Conservation (phyloP, 2,329 filamentous ascomycete genomes). For the Chlorencoelia australis region DNA sequence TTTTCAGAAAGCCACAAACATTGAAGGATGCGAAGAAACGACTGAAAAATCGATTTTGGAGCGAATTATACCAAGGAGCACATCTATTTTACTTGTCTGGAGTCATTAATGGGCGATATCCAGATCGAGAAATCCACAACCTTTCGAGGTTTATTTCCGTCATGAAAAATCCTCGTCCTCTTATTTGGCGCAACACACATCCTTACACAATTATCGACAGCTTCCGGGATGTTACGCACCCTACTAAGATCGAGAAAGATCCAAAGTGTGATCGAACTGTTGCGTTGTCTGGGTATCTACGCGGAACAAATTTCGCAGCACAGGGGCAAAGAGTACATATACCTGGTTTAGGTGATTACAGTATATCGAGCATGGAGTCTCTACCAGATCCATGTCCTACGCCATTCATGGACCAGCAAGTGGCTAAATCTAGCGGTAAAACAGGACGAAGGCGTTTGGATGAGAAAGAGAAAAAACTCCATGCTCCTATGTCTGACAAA, state of each 20-base stretch:
- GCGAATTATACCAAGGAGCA: slow-evolving; percentile 89
- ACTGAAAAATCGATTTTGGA: slow-evolving; percentile 93
- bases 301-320: slow-evolving; percentile 88
- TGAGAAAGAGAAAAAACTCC: slow-evolving; percentile 93
- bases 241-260: slow-evolving; percentile 81
- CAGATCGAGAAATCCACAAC: slow-evolving; percentile 93
- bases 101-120: slow-evolving; percentile 93
- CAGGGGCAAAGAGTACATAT: slow-evolving; percentile 82
- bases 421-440: slow-evolving; percentile 78
- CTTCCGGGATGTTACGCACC: slow-evolving; percentile 90
- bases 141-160: slow-evolving; percentile 89
- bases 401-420: slow-evolving; percentile 76
- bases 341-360: slow-evolving; percentile 83
- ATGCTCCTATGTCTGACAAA: slow-evolving; percentile 97
- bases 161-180: slow-evolving; percentile 97
- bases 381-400: slow-evolving; percentile 94
- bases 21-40: slow-evolving; percentile 92
- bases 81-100: slow-evolving; percentile 96
- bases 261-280: slow-evolving; percentile 84
- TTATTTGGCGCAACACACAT: slow-evolving; percentile 94
- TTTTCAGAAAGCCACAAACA: slow-evolving; percentile 89
- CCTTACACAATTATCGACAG: slow-evolving; percentile 90
- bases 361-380: slow-evolving; percentile 71
- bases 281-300: slow-evolving; percentile 83
- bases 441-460: slow-evolving; percentile 70